A percentile compares a stretch with the other conserved stretches of the same genome.
Evolutionary conservation across 164 flowering plant species (phyloP).

Genomic region (Houttuynia cordata): DNA sequence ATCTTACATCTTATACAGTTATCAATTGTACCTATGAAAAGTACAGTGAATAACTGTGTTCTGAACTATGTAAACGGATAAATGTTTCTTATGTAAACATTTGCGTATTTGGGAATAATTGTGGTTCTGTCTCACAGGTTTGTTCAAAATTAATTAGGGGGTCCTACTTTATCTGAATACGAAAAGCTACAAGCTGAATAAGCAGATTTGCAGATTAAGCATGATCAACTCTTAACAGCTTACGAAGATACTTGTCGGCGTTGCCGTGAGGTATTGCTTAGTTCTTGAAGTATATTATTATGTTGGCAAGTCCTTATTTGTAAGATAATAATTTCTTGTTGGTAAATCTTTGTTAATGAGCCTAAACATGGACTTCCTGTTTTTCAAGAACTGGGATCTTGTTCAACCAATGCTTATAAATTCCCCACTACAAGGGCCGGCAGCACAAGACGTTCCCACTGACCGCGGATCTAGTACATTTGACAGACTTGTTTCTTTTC

Average conservation of each 20-base stretch:
- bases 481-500: too few relatives aligned
- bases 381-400: too few relatives aligned
- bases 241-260: slow-evolving; percentile 55
- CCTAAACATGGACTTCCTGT: background rate
- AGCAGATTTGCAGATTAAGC: slow-evolving; percentile 55
- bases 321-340: too few relatives aligned
- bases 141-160: slow-evolving; percentile 72
- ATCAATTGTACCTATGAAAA: too few relatives aligned
- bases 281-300: too few relatives aligned
- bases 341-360: background rate
- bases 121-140: slow-evolving; percentile 28
- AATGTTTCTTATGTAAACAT: background rate
- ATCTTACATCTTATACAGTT: too few relatives aligned
- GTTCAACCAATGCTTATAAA: too few relatives aligned
- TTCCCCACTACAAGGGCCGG: too few relatives aligned
- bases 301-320: background rate
- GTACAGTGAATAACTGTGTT: background rate
- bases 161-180: slow-evolving; percentile 58
- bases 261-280: slow-evolving; percentile 49
- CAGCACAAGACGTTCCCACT: too few relatives aligned
- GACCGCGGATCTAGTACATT: too few relatives aligned
- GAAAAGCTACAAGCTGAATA: slow-evolving; percentile 71
- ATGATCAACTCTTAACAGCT: slow-evolving; percentile 46
- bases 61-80: background rate
- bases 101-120: background rate